These are phyloP conservation scores for Sclerotinia minor DNA, from an alignment of 2,329 filamentous ascomycete species.

Conservation along the genomic window DNA sequence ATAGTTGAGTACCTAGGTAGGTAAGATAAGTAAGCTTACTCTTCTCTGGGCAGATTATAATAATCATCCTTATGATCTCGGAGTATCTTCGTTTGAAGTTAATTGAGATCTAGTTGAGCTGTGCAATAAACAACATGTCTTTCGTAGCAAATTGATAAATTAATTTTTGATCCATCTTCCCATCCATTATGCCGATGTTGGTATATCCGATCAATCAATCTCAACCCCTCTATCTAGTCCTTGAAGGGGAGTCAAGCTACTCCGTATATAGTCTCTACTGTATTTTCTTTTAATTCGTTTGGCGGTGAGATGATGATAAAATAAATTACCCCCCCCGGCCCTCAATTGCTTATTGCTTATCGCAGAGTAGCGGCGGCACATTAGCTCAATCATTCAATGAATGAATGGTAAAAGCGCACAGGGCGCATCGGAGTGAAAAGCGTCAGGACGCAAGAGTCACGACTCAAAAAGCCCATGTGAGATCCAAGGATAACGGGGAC, in stretches of 20 bases:
- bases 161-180: no score
- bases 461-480: background rate
- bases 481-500: background rate
- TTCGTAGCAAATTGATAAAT: background rate
- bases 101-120: background rate
- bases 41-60: background rate
- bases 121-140: background rate
- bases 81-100: background rate
- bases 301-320: conserved; percentile 7
- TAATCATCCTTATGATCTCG: background rate
- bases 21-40: conserved; percentile 14
- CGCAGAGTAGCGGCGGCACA: conserved; percentile 10
- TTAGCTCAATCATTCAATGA: no score
- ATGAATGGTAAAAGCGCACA: conserved; percentile 20
- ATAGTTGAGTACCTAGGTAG: no score
- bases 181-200: no score
- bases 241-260: background rate
- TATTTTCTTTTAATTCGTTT: background rate
- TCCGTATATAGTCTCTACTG: background rate
- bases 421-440: conserved; percentile 10
- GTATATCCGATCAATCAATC: no score
- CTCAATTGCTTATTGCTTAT: conserved; percentile 23
- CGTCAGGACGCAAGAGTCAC: background rate
- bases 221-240: no score
- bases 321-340: conserved; percentile 1